Conservation (phyloP, 192 early-diverging fungal species). For the Coemansia sp. region DNA sequence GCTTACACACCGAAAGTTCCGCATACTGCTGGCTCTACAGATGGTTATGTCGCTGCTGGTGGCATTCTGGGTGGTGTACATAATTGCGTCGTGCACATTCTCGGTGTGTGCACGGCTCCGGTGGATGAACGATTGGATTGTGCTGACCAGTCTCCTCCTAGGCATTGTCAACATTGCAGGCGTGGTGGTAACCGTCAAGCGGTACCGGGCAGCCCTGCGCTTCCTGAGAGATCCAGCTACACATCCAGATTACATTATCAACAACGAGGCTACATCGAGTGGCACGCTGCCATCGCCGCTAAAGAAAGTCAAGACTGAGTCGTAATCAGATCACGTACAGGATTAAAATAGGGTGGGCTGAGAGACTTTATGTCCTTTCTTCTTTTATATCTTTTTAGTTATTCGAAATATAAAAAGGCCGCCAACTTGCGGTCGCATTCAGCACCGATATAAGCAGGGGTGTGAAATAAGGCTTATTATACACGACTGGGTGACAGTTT, state of each 20-base stretch:
- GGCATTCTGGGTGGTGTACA: slow-evolving; percentile 35
- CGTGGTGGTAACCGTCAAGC: slow-evolving; percentile 37
- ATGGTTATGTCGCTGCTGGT: slow-evolving; percentile 28
- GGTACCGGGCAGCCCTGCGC: slow-evolving; percentile 32
- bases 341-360: background rate
- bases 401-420: background rate
- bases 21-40: slow-evolving; percentile 34
- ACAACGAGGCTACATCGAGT: slow-evolving; percentile 24
- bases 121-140: slow-evolving; percentile 51
- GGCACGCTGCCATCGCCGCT: slow-evolving; percentile 8
- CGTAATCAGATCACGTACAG: background rate
- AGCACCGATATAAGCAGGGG: background rate
- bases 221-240: slow-evolving; percentile 44
- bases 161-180: slow-evolving; percentile 32
- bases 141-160: slow-evolving; percentile 39
- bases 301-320: slow-evolving; percentile 4
- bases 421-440: background rate
- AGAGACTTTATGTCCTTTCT: background rate
- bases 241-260: slow-evolving; percentile 48
- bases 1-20: slow-evolving; percentile 41
- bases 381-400: background rate
- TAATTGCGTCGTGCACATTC: slow-evolving; percentile 23
- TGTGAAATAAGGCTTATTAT: background rate
- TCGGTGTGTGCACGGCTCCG: slow-evolving; percentile 14
- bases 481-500: background rate